Percentiles rank a stretch among this genome's conserved stretches.
Evolutionary conservation across 768 basidiomycete species (phyloP).

Genomic region (Filobasidium wieringae): DNA sequence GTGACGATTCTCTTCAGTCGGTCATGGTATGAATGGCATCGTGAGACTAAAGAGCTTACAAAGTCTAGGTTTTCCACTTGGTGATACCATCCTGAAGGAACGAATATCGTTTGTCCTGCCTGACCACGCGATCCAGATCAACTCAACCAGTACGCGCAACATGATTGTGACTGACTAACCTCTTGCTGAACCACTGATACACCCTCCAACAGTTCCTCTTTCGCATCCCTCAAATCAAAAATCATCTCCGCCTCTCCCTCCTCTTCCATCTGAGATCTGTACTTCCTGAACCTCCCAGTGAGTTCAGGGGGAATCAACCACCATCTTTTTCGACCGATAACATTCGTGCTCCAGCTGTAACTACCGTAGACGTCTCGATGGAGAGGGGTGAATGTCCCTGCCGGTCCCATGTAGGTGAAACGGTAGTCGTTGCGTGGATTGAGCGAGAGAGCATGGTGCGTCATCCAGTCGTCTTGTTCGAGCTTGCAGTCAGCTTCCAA

Average conservation of each 20-base stretch:
- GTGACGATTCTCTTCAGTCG: neutral
- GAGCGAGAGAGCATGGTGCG: slow-evolving; percentile 16
- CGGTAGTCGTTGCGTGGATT: slow-evolving; percentile 22
- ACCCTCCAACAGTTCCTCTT: slow-evolving; percentile 4
- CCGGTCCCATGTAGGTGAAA: slow-evolving; percentile 36
- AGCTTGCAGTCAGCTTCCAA: neutral
- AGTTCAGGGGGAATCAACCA: slow-evolving; percentile 33
- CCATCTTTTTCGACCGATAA: slow-evolving; percentile 37
- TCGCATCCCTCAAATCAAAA: slow-evolving; percentile 30
- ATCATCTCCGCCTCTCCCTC: slow-evolving; percentile 15
- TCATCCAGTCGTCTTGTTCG: slow-evolving; percentile 32
- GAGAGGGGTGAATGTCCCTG: slow-evolving; percentile 33
- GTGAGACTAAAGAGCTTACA: slow-evolving; percentile 15
- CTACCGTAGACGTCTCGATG: slow-evolving; percentile 39
- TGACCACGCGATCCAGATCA: slow-evolving; percentile 8
- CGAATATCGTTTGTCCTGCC: slow-evolving; percentile 38
- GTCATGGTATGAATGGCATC: neutral
- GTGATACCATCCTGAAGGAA: slow-evolving; percentile 39
- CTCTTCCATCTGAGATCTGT: slow-evolving; percentile 2
- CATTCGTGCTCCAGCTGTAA: slow-evolving; percentile 38
- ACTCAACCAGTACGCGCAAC: no score
- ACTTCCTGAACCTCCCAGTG: slow-evolving; percentile 4
- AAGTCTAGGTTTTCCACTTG: slow-evolving; percentile 35
- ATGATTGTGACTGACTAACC: slow-evolving; percentile 19
- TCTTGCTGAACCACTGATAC: slow-evolving; percentile 24